A percentile compares a stretch with the other conserved stretches of the same genome.
Conservation (phyloP, 2,329 filamentous ascomycete species). For the Claviceps purpurea region DNA sequence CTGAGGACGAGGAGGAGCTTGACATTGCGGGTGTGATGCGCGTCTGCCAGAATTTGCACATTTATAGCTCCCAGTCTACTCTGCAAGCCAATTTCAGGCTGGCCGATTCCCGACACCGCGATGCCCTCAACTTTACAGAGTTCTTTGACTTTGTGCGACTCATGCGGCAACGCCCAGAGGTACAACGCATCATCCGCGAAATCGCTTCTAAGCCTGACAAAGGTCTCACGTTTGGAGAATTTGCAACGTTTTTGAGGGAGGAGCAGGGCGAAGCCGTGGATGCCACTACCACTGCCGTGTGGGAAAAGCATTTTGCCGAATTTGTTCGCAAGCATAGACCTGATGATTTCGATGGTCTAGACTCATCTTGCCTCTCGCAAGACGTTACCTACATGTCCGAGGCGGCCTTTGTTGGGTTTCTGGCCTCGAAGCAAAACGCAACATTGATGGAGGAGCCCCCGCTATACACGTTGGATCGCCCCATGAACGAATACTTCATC, state of each 20-base stretch:
- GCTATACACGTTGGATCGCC: conserved; percentile 57
- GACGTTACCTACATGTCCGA: conserved; percentile 54
- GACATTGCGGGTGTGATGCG: conserved; percentile 67
- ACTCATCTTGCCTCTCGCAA: conserved; percentile 19
- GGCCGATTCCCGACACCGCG: conserved; percentile 51
- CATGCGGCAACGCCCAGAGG: conserved; percentile 73
- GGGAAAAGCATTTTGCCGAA: conserved; percentile 60
- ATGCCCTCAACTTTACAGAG: conserved; percentile 61
- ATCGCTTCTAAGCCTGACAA: conserved; percentile 43
- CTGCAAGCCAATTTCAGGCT: conserved; percentile 61
- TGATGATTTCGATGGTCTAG: conserved; percentile 29
- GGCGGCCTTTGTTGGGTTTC: conserved; percentile 62
- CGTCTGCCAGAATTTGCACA: conserved; percentile 80
- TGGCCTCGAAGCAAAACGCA: conserved; percentile 62
- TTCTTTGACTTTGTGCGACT: conserved; percentile 74
- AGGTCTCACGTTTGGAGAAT: conserved; percentile 60
- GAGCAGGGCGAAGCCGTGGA: conserved; percentile 67
- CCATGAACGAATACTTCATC: conserved; percentile 93
- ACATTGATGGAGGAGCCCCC: conserved; percentile 49
- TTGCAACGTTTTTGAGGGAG: conserved; percentile 60
- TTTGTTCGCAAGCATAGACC: conserved; percentile 47
- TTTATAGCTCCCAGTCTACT: conserved; percentile 69
- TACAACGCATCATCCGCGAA: conserved; percentile 57
- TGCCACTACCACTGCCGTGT: conserved; percentile 46
- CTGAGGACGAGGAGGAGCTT: conserved; percentile 52